Percentiles rank a stretch among this genome's conserved stretches.
These are phyloP conservation scores for Salinomyces thailandicus DNA, from an alignment of 2,329 filamentous ascomycete genomes.

Conservation along the genomic window DNA sequence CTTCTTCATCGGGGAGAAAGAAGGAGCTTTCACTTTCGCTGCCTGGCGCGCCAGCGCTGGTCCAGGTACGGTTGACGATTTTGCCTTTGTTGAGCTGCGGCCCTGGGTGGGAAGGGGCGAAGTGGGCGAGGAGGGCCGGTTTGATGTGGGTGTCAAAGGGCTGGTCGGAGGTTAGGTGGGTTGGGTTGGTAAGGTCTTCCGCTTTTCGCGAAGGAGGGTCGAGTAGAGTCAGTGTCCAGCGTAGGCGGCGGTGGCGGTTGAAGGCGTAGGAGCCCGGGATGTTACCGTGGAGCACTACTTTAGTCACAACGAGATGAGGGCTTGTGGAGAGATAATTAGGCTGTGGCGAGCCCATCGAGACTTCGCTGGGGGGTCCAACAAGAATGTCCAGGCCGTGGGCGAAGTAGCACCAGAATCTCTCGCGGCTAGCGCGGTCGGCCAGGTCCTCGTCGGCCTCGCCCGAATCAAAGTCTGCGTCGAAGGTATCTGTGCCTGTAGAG, in stretches of 20 bases:
- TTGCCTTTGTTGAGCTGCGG: slow-evolving; percentile 34
- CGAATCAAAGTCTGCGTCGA: slow-evolving; percentile 35
- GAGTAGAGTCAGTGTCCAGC: slow-evolving; percentile 61
- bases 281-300: slow-evolving; percentile 88
- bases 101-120: slow-evolving; percentile 45
- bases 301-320: slow-evolving; percentile 66
- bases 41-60: neutral
- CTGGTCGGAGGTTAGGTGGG: slow-evolving; percentile 54
- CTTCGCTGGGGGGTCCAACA: slow-evolving; percentile 60
- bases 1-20: slow-evolving; percentile 24
- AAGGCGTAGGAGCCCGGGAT: slow-evolving; percentile 94
- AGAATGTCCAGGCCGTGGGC: slow-evolving; percentile 88
- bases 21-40: slow-evolving; percentile 23
- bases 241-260: slow-evolving; percentile 80
- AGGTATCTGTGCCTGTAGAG: slow-evolving; percentile 33
- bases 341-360: slow-evolving; percentile 7
- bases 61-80: slow-evolving; percentile 28
- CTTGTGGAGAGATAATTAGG: slow-evolving; percentile 15
- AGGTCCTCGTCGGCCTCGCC: slow-evolving; percentile 45
- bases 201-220: neutral
- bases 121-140: slow-evolving; percentile 18
- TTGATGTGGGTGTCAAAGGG: slow-evolving; percentile 61
- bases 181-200: neutral
- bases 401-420: slow-evolving; percentile 95
- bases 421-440: slow-evolving; percentile 45